Percentiles rank a stretch among this genome's conserved stretches.
Evolutionary conservation across 1,284 basidiomycete genomes (phyloP).

Genomic region (Caloboletus firmus): DNA sequence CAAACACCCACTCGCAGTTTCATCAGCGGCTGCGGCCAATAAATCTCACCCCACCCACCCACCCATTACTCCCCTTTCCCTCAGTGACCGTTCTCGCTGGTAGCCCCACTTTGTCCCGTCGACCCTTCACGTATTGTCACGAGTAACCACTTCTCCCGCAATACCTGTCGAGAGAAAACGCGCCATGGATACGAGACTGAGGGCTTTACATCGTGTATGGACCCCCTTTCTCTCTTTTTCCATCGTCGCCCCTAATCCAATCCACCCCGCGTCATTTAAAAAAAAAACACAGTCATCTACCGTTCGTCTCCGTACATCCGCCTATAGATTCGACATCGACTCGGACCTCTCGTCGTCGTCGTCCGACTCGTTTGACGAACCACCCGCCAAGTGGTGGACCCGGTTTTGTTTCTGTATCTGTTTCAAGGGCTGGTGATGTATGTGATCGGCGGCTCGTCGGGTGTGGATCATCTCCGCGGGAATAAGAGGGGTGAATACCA

Average conservation of each 20-base stretch:
- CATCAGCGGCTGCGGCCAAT: background rate
- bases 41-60: background rate
- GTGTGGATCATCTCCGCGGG: conserved; percentile 20
- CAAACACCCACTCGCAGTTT: conserved; percentile 4
- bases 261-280: background rate
- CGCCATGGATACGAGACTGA: conserved; percentile 13
- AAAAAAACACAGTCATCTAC: conserved; percentile 9
- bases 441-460: conserved; percentile 3
- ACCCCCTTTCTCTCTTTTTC: background rate
- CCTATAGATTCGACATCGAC: conserved; percentile 28
- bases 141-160: background rate
- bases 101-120: background rate
- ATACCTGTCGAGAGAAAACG: background rate
- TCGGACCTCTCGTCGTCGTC: conserved; percentile 28
- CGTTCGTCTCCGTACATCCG: conserved; percentile 6
- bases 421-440: conserved; percentile 31
- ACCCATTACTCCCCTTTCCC: background rate
- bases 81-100: background rate
- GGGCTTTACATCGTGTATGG: conserved; percentile 16
- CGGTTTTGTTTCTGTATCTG: conserved; percentile 19
- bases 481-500: conserved; percentile 10
- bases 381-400: conserved; percentile 25
- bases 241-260: background rate
- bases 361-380: conserved; percentile 29
- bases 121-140: conserved; percentile 1